These are phyloP conservation scores for Gaertneriomyces sp. DNA, from an alignment of 192 early-diverging fungal genomes.

Conservation along the genomic window DNA sequence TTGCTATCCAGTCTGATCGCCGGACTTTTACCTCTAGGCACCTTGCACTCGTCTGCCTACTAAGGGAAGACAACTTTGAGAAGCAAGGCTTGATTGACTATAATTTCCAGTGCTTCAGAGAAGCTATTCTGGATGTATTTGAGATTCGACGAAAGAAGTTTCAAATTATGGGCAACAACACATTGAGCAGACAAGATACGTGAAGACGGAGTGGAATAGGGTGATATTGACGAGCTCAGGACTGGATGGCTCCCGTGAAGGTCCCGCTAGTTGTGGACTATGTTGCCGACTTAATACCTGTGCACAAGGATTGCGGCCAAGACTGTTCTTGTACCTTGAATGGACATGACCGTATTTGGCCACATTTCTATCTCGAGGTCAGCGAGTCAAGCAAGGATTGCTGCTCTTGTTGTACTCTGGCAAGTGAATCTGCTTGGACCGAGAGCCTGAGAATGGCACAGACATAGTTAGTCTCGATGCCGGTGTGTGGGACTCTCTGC, in stretches of 20 bases:
- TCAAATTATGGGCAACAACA: no score
- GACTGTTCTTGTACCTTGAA: no score
- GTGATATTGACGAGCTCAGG: no score
- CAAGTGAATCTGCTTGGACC: conserved; percentile 38
- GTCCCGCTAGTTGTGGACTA: no score
- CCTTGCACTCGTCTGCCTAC: conserved; percentile 71
- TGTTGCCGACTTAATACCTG: no score
- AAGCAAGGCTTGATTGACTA: conserved; percentile 82
- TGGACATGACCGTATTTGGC: no score
- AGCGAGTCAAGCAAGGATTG: conserved; percentile 37
- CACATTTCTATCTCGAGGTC: conserved; percentile 31
- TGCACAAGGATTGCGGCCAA: no score
- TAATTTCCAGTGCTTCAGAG: conserved; percentile 78
- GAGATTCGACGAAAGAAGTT: conserved; percentile 26
- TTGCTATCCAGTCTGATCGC: conserved; percentile 8
- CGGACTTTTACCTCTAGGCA: conserved; percentile 39
- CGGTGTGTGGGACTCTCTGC: not conserved
- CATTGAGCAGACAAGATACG: no score
- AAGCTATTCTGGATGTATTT: conserved; percentile 79
- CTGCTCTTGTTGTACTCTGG: conserved; percentile 40
- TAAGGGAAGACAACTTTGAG: conserved; percentile 79
- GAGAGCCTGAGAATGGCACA: conserved; percentile 25
- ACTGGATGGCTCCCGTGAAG: no score
- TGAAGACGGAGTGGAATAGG: no score
- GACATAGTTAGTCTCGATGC: not conserved